Evolutionary conservation across 2,329 filamentous ascomycete species (phyloP).

Genomic region (Chaetomium strumarium): DNA sequence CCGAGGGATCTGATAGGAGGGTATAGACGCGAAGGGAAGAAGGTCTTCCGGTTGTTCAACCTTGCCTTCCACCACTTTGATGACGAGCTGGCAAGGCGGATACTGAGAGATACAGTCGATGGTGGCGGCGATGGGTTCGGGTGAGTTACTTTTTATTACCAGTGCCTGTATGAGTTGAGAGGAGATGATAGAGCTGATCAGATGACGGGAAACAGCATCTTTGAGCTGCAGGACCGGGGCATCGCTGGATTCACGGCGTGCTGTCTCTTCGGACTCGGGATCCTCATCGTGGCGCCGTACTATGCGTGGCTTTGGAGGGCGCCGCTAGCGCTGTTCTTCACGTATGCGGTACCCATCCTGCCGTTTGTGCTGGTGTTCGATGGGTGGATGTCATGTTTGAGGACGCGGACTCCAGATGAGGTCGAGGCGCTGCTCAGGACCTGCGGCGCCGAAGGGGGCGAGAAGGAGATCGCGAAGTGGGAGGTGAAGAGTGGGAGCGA

Average conservation of each 20-base stretch:
- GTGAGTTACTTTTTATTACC: conserved; percentile 25
- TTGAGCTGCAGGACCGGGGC: conserved; percentile 66
- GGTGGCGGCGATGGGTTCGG: conserved; percentile 58
- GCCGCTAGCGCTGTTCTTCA: conserved; percentile 55
- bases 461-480: conserved; percentile 36
- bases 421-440: conserved; percentile 53
- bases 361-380: conserved; percentile 65
- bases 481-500: conserved; percentile 43
- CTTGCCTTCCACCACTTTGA: conserved; percentile 74
- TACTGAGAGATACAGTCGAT: conserved; percentile 58
- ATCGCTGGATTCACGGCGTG: conserved; percentile 49
- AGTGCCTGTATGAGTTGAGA: not conserved
- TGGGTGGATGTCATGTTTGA: conserved; percentile 59
- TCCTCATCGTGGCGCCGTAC: conserved; percentile 46
- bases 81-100: conserved; percentile 53
- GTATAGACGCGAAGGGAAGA: conserved; percentile 33
- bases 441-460: conserved; percentile 39
- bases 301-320: conserved; percentile 49
- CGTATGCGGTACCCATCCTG: conserved; percentile 60
- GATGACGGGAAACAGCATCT: conserved; percentile 42
- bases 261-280: conserved; percentile 46
- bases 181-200: not conserved
- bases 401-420: conserved; percentile 62
- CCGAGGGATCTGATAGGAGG: conserved; percentile 42
- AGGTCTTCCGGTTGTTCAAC: conserved; percentile 65